These are phyloP conservation scores for Ilex paraguariensis DNA, from an alignment of 305 asterid genomes.

Conservation along the genomic window DNA sequence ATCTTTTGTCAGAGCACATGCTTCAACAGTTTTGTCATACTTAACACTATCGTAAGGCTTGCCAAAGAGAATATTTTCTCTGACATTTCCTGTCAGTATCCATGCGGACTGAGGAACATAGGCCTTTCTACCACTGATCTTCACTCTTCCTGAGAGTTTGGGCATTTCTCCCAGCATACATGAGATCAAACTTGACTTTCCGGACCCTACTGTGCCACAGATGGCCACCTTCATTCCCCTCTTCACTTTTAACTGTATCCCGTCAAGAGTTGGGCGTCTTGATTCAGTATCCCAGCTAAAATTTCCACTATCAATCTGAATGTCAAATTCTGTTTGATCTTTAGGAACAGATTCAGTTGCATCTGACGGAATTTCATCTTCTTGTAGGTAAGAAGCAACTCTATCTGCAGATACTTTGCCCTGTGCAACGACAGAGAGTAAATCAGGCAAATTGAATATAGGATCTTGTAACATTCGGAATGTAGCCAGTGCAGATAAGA, in stretches of 20 bases:
- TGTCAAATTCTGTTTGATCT: constrained; percentile 40
- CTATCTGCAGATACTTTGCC: constrained; percentile 93
- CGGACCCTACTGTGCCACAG: constrained; percentile 96
- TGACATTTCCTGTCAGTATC: constrained; percentile 81
- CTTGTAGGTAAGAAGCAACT: constrained; percentile 72
- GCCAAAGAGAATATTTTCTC: constrained; percentile 89
- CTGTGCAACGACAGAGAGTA: constrained; percentile 76
- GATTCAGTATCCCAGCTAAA: constrained; percentile 71
- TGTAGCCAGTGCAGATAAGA: constrained; percentile 83
- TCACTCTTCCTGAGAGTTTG: constrained; percentile 65
- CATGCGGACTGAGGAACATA: constrained; percentile 95
- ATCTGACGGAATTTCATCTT: constrained; percentile 65
- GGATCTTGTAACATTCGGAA: constrained; percentile 98
- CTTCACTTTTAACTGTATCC: constrained; percentile 52
- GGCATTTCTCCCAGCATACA: constrained; percentile 91
- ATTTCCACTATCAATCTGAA: constrained; percentile 60
- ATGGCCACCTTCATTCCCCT: constrained; percentile 94
- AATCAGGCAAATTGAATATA: constrained; percentile 80
- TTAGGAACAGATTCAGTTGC: constrained; percentile 47
- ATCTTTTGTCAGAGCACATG: constrained; percentile 83
- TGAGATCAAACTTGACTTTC: constrained; percentile 88
- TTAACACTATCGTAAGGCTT: constrained; percentile 54
- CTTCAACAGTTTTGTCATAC: constrained; percentile 69
- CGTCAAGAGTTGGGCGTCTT: constrained; percentile 46
- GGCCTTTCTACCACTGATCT: constrained; percentile 76